These are phyloP conservation scores for Mycena rosella DNA, from an alignment of 768 basidiomycete species.

Conservation along the genomic window DNA sequence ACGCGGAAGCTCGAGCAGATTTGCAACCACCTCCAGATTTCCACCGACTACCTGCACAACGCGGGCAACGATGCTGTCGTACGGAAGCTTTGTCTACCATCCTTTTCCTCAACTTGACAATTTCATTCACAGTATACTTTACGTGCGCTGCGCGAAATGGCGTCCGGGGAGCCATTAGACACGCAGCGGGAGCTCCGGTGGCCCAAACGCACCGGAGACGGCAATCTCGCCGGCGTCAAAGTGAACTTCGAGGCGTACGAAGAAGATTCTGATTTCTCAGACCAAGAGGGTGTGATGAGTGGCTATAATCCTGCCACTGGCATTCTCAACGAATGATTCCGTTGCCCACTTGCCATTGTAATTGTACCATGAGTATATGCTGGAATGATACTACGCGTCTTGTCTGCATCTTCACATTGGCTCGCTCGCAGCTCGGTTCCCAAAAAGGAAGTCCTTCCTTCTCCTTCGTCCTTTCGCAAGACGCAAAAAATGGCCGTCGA, in stretches of 20 bases:
- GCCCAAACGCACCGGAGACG: slow-evolving; percentile 56
- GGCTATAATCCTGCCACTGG: slow-evolving; percentile 15
- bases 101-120: not conserved
- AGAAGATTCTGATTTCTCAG: slow-evolving; percentile 60
- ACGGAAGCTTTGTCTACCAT: too few relatives aligned
- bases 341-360: not conserved
- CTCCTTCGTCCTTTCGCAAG: not conserved
- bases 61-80: slow-evolving; percentile 75
- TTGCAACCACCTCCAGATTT: slow-evolving; percentile 60
- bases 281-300: slow-evolving; percentile 54
- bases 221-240: slow-evolving; percentile 44
- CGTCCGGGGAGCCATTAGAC: slow-evolving; percentile 65
- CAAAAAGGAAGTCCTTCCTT: not conserved
- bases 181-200: slow-evolving; percentile 67
- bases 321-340: slow-evolving; percentile 7
- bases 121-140: slow-evolving; percentile 68
- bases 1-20: slow-evolving; percentile 59
- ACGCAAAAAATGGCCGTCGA: not conserved
- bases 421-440: too few relatives aligned
- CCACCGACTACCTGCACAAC: slow-evolving; percentile 60
- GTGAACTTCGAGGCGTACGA: slow-evolving; percentile 60
- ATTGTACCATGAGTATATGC: not conserved
- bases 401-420: too few relatives aligned
- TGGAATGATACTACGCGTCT: not conserved
- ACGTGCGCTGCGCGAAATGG: slow-evolving; percentile 62